Conservation (phyloP, 108 stramenopile species). For the Cyclotella sp. region DNA sequence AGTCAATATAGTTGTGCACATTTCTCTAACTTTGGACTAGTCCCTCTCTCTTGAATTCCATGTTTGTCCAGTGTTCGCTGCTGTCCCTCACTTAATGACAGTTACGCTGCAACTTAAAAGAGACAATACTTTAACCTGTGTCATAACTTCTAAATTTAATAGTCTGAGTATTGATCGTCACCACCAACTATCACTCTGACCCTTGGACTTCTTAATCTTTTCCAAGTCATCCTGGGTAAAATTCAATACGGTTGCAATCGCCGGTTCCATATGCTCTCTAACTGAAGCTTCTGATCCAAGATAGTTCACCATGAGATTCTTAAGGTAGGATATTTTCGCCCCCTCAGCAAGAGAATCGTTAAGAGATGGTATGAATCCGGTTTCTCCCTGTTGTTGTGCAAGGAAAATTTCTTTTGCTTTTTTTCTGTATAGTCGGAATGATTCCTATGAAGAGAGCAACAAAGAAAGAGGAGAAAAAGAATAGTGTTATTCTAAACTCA, state of each 20-base stretch:
- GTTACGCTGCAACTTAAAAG: too few species aligned
- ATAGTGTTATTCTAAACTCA: neutral
- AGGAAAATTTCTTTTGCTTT: slow-evolving; percentile 94
- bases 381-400: slow-evolving; percentile 74
- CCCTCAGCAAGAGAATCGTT: slow-evolving; percentile 57
- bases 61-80: too few species aligned
- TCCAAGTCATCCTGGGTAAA: slow-evolving; percentile 76
- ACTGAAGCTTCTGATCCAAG: slow-evolving; percentile 72
- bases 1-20: too few species aligned
- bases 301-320: slow-evolving; percentile 91
- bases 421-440: slow-evolving; percentile 88
- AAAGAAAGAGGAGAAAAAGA: neutral
- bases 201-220: slow-evolving; percentile 78
- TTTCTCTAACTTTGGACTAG: too few species aligned
- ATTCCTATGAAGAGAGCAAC: slow-evolving; percentile 51
- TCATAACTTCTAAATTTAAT: neutral
- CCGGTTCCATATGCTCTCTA: slow-evolving; percentile 86
- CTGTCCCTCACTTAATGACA: too few species aligned
- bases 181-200: slow-evolving; percentile 73
- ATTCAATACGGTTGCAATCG: slow-evolving; percentile 87
- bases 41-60: too few species aligned
- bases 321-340: slow-evolving; percentile 78
- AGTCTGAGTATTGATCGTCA: slow-evolving; percentile 22
- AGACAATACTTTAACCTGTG: too few species aligned
- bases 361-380: slow-evolving; percentile 49